Evolutionary conservation across 805 yeast species (phyloP).

Genomic region (Cyberlindnera samutprakarnensis): DNA sequence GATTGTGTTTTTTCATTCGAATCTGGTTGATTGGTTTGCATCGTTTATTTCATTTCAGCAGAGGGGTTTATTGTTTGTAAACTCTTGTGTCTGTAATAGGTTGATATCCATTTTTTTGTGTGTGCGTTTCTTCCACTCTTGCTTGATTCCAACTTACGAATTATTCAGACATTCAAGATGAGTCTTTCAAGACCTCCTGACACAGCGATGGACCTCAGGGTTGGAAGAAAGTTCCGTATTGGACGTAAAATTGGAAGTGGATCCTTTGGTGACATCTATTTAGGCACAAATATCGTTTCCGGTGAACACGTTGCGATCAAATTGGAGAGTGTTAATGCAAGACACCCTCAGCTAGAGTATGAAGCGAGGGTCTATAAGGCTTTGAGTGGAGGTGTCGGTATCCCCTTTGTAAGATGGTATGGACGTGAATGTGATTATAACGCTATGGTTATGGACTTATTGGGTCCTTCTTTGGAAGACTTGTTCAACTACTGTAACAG

Average conservation of each 20-base stretch:
- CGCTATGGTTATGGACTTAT: constrained; percentile 92
- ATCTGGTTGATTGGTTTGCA: too few relatives aligned
- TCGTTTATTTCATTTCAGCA: too few relatives aligned
- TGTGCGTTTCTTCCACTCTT: too few relatives aligned
- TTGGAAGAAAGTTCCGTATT: constrained; percentile 89
- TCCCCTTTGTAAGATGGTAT: constrained; percentile 94
- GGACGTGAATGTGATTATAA: constrained; percentile 96
- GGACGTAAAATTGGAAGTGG: constrained; percentile 97
- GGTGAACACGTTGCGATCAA: constrained; percentile 98
- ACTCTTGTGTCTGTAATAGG: too few relatives aligned
- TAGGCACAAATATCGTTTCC: constrained; percentile 85
- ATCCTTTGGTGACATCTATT: constrained; percentile 93
- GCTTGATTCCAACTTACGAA: too few relatives aligned
- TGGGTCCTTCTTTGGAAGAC: constrained; percentile 95
- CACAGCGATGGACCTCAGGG: constrained; percentile 59
- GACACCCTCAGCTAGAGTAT: constrained; percentile 94
- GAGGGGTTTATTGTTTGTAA: too few relatives aligned
- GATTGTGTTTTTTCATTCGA: too few relatives aligned
- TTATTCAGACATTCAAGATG: constrained; percentile 1
- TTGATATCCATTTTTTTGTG: too few relatives aligned
- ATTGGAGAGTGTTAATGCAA: constrained; percentile 80
- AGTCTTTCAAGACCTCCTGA: constrained; percentile 1
- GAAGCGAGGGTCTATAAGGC: constrained; percentile 96
- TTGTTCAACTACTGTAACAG: constrained; percentile 93
- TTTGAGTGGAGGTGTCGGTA: constrained; percentile 92